These are phyloP conservation scores for Capsicum chinense DNA, from an alignment of 257 asterid species.

Conservation along the genomic window DNA sequence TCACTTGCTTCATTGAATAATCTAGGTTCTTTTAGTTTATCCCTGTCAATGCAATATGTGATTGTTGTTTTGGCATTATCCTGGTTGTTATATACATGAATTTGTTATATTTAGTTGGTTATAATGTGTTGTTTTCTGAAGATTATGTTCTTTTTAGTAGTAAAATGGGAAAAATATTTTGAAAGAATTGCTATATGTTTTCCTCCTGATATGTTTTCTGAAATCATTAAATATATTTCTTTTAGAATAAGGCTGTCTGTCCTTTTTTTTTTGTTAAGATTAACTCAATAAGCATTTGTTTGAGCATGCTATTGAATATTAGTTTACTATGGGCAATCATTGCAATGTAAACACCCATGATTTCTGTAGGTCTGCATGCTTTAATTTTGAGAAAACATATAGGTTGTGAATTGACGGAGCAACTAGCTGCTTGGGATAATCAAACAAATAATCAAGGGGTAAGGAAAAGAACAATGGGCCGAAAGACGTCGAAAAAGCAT, in stretches of 20 bases:
- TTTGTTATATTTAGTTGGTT: not conserved
- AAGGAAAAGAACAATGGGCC: constrained; percentile 59
- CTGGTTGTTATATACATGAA: not conserved
- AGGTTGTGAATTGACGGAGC: constrained; percentile 37
- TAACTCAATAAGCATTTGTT: not conserved
- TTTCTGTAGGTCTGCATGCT: constrained; percentile 62
- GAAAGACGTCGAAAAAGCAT: constrained; percentile 51
- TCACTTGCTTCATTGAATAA: not conserved
- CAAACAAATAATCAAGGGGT: constrained; percentile 39
- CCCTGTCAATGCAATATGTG: not conserved
- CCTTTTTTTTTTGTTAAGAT: not conserved
- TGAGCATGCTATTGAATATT: constrained; percentile 6
- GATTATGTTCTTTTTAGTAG: not conserved
- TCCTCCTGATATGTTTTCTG: too few relatives aligned
- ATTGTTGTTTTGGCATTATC: not conserved
- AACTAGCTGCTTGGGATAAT: constrained; percentile 44
- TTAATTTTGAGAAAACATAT: constrained; percentile 48
- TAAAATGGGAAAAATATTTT: not conserved
- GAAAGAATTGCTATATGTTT: not conserved
- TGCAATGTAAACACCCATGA: constrained; percentile 42
- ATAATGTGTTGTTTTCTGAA: not conserved
- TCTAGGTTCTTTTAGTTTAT: not conserved
- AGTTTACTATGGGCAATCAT: not conserved
- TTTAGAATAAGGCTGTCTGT: not conserved
- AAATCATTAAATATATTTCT: not conserved